These are phyloP conservation scores for Domatiomyces catenatus DNA, from an alignment of 2,329 filamentous ascomycete species.

Conservation along the genomic window DNA sequence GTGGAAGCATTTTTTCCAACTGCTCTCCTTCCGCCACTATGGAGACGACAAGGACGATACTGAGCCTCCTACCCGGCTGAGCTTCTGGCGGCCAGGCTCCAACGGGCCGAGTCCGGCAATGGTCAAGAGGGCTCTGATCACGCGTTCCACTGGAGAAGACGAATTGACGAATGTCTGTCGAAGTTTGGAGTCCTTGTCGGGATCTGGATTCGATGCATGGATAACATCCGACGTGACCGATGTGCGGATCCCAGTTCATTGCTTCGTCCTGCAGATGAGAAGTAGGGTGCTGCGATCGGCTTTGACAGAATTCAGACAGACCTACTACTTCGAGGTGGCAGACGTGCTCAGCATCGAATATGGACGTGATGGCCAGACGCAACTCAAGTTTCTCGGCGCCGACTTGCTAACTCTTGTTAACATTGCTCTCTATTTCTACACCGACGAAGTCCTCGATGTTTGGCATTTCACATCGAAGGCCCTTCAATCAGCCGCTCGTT, in stretches of 20 bases:
- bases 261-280: slow-evolving; percentile 62
- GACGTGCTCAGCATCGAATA: slow-evolving; percentile 47
- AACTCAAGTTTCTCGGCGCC: slow-evolving; percentile 52
- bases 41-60: slow-evolving; percentile 30
- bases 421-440: slow-evolving; percentile 64
- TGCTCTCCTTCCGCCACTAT: slow-evolving; percentile 55
- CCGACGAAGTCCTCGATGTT: slow-evolving; percentile 63
- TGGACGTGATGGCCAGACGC: slow-evolving; percentile 34
- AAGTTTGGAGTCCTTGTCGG: slow-evolving; percentile 13
- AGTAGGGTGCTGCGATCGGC: slow-evolving; percentile 52
- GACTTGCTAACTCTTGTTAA: slow-evolving; percentile 71
- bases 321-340: slow-evolving; percentile 39
- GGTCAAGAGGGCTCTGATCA: slow-evolving; percentile 29
- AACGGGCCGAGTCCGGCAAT: slow-evolving; percentile 9
- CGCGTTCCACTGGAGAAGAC: slow-evolving; percentile 31
- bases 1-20: slow-evolving; percentile 55
- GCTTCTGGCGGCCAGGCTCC: slow-evolving; percentile 28
- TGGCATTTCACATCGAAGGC: slow-evolving; percentile 66
- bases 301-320: slow-evolving; percentile 42
- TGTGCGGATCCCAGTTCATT: slow-evolving; percentile 62
- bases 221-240: slow-evolving; percentile 47
- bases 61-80: slow-evolving; percentile 29
- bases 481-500: slow-evolving; percentile 51
- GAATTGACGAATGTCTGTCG: slow-evolving; percentile 22
- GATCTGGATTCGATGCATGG: slow-evolving; percentile 24